Evolutionary conservation across 805 yeast species (phyloP), one percentile per base, ranked within the genome.

Genomic region (Candida fluviatilis): DNA sequence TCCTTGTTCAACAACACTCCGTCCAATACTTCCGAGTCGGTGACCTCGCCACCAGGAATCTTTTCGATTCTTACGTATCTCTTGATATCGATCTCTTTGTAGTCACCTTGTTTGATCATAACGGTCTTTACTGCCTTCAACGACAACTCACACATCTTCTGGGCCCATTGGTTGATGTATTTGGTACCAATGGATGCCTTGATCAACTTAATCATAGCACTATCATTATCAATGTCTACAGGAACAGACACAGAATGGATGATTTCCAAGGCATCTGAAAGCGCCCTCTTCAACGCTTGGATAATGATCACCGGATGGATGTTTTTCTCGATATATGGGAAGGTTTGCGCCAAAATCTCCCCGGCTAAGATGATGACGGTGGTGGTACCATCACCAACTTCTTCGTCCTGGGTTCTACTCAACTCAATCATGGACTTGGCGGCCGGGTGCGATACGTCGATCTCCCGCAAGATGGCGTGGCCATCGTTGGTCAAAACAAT

Each of bases 391-490:
- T 93, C 99, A 40, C 99, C 99, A 41, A 78, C 99, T 67, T 91
- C 99, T 67, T 91, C 99, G 59, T 91, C 99, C 69, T 91, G 97
- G 5, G 99, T 90, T 67, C 99, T 79, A 54, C 93, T 81, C 49
- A 93, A 76, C 66, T 93, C 99, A 57, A 93, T 85, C 98, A 93
- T 93, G 23, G 95, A 84, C 66, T 93, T 93, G 34, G 99, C 99
- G 4, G 99, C 99, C 8, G 99, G 99, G 60, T 93, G 99, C 3
- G 96, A 89, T 40, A 85, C 95, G 58, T 91, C 98, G 50, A 93
- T 93, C 60, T 93, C 99, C 57, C 99, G 79, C 51, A 93, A 71
- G 50, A 93, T 93, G 13, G 99, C 99, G 64, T 93, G 99, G 11
- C 99, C 99, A 62, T 93, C 99, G 64, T 93, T 93, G 40, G 99